These are phyloP conservation scores for Botrytis galanthina DNA, from an alignment of 2,329 filamentous ascomycete species.

Conservation along the genomic window DNA sequence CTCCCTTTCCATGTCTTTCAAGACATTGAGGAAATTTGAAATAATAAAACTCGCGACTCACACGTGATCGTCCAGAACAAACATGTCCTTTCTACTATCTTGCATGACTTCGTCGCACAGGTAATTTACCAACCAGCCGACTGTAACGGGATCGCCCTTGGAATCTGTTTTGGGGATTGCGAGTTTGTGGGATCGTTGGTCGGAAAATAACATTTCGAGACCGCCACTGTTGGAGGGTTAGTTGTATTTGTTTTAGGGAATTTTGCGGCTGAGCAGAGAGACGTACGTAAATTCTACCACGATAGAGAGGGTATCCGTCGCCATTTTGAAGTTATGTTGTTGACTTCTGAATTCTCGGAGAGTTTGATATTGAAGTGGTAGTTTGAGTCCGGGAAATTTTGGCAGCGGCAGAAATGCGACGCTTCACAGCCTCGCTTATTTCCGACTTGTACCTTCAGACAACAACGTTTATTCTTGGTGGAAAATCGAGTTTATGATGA, in stretches of 20 bases:
- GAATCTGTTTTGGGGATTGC: conserved; percentile 62
- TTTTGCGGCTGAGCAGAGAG: neutral
- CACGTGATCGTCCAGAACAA: conserved; percentile 85
- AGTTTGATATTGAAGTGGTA: neutral
- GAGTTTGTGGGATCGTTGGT: conserved; percentile 71
- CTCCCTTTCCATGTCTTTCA: neutral
- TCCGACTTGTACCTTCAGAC: neutral
- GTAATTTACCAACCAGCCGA: conserved; percentile 74
- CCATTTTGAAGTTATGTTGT: conserved; percentile 23
- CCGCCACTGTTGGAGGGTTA: conserved; percentile 63
- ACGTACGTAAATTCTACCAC: conserved; percentile 65
- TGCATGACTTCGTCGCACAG: conserved; percentile 82
- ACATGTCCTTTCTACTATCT: conserved; percentile 81
- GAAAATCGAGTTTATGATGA: neutral
- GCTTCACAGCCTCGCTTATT: conserved; percentile 14
- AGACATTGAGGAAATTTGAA: conserved; percentile 23
- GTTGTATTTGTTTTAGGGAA: neutral
- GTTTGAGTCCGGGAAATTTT: neutral
- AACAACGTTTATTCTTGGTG: neutral
- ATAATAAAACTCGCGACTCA: conserved; percentile 48
- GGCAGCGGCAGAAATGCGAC: neutral
- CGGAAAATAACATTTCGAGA: conserved; percentile 88
- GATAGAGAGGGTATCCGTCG: conserved; percentile 50
- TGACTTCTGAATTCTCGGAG: neutral
- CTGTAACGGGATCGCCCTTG: conserved; percentile 60